phyloP scores from a whole-genome alignment of 192 early-diverging fungal species.

The Mortierella hygrophila region DNA sequence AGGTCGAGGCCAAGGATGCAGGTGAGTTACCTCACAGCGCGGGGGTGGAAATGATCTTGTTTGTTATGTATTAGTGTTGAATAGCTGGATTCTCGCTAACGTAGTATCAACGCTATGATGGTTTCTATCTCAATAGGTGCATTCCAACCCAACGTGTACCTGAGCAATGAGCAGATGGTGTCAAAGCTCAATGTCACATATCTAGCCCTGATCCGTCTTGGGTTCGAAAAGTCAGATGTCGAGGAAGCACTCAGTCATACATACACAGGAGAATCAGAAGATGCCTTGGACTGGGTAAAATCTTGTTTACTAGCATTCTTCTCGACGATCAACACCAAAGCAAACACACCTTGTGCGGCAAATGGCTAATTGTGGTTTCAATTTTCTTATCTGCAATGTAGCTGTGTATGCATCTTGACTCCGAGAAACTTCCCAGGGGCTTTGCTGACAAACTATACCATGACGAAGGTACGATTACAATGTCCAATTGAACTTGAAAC shows the following conservation, averaged over 20 bases:
- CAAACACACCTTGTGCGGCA: background rate
- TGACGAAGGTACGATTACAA: slow-evolving; percentile 47
- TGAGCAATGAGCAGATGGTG: slow-evolving; percentile 55
- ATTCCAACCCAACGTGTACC: slow-evolving; percentile 32
- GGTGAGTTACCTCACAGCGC: slow-evolving; percentile 1
- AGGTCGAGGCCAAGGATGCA: slow-evolving; percentile 48
- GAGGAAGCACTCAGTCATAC: slow-evolving; percentile 57
- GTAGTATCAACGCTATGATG: background rate
- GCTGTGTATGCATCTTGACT: slow-evolving; percentile 51
- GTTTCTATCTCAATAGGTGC: slow-evolving; percentile 10
- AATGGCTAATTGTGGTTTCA: background rate
- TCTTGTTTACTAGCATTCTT: background rate
- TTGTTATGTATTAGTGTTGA: background rate
- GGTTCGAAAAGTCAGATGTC: slow-evolving; percentile 60
- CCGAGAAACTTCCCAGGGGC: slow-evolving; percentile 59
- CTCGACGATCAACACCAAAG: background rate
- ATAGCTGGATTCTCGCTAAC: background rate
- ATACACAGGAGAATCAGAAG: slow-evolving; percentile 52
- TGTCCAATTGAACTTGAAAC: background rate
- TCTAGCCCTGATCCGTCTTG: slow-evolving; percentile 58
- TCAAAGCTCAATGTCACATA: slow-evolving; percentile 62
- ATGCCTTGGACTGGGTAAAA: slow-evolving; percentile 68
- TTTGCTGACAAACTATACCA: slow-evolving; percentile 64
- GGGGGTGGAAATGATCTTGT: background rate
- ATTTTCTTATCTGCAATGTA: background rate